These are phyloP conservation scores for Globisporangium cederbergense DNA, from an alignment of 352 stramenopile species.

Conservation along the genomic window DNA sequence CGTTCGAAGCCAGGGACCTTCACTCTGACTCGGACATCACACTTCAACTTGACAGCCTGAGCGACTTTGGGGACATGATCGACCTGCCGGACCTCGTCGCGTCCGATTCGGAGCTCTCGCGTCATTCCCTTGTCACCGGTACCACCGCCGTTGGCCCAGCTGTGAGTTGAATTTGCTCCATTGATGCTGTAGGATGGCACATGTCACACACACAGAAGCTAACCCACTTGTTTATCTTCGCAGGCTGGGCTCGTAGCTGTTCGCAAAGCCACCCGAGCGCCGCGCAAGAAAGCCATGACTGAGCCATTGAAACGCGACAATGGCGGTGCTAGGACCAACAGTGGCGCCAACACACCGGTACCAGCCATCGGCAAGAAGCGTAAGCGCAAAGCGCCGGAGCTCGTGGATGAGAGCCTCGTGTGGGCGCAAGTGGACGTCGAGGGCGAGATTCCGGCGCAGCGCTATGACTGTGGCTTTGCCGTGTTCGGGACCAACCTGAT, in stretches of 20 bases:
- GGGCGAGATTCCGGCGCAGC: slow-evolving; percentile 30
- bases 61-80: slow-evolving; percentile 56
- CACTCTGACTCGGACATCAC: slow-evolving; percentile 27
- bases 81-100: slow-evolving; percentile 52
- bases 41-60: slow-evolving; percentile 44
- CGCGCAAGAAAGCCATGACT: slow-evolving; percentile 5
- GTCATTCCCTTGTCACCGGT: neutral
- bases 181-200: neutral
- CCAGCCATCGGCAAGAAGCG: slow-evolving; percentile 20
- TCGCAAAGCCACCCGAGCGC: slow-evolving; percentile 14
- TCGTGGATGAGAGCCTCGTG: slow-evolving; percentile 24
- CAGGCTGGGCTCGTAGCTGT: slow-evolving; percentile 7
- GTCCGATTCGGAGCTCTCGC: slow-evolving; percentile 25
- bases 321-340: neutral
- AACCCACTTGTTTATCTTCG: neutral
- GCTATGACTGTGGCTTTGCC: slow-evolving; percentile 54
- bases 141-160: neutral
- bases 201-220: neutral
- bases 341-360: neutral
- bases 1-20: slow-evolving; percentile 23
- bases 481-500: slow-evolving; percentile 38
- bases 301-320: neutral
- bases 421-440: slow-evolving; percentile 31
- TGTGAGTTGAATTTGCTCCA: neutral
- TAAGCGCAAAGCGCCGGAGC: slow-evolving; percentile 33